Conservation (phyloP, 768 basidiomycete genomes). For the Trametes gibbosa region DNA sequence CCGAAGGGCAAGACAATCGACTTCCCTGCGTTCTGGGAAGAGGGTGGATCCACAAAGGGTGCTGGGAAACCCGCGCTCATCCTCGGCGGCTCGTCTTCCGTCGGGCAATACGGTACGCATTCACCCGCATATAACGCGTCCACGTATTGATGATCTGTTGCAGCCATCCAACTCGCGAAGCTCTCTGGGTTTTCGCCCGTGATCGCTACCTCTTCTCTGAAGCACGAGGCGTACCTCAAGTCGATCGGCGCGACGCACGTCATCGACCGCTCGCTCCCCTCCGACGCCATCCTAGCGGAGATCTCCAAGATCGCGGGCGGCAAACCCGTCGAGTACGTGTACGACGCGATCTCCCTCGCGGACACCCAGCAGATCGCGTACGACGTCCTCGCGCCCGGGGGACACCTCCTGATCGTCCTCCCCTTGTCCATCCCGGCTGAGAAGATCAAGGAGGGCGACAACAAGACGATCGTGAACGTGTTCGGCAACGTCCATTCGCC, state of each 20-base stretch:
- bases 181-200: conserved; percentile 33
- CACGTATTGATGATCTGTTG: not conserved
- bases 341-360: conserved; percentile 21
- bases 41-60: conserved; percentile 22
- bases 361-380: conserved; percentile 22
- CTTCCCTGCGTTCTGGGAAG: conserved; percentile 26
- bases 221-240: conserved; percentile 23
- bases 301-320: conserved; percentile 11
- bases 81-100: conserved; percentile 29
- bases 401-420: conserved; percentile 19
- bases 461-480: conserved; percentile 15
- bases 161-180: not conserved
- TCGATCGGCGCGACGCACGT: conserved; percentile 33
- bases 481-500: conserved; percentile 11
- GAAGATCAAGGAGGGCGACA: conserved; percentile 4
- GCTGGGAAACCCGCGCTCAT: conserved; percentile 27
- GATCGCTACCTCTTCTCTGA: conserved; percentile 29
- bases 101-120: conserved; percentile 29
- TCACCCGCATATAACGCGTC: not conserved
- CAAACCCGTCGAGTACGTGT: conserved; percentile 22
- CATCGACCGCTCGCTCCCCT: conserved; percentile 21
- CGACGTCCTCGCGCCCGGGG: conserved; percentile 21
- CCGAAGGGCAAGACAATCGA: conserved; percentile 3
- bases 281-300: conserved; percentile 1
- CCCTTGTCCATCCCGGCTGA: conserved; percentile 1